These are phyloP conservation scores for Cryptosporidium baileyi DNA, from an alignment of 169 alveolate genomes.

Conservation along the genomic window DNA sequence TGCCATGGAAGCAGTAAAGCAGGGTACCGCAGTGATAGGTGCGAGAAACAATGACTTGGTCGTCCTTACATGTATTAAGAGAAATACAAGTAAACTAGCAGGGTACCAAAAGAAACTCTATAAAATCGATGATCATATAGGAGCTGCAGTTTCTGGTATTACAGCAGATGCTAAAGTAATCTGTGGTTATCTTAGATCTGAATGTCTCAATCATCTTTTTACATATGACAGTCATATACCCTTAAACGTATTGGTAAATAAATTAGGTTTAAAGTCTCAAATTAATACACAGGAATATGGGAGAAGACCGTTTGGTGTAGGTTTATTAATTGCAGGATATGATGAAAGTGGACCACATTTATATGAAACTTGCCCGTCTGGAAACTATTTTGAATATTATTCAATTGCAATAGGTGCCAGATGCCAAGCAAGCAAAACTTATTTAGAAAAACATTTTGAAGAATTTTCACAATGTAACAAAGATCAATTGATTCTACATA, in stretches of 20 bases:
- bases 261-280: constrained; percentile 90
- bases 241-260: constrained; percentile 88
- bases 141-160: constrained; percentile 96
- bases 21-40: constrained; percentile 84
- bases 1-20: constrained; percentile 97
- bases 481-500: constrained; percentile 84
- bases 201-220: constrained; percentile 93
- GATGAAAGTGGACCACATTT: constrained; percentile 90
- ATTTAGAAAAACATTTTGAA: constrained; percentile 92
- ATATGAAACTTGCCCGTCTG: constrained; percentile 95
- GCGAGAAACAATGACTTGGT: constrained; percentile 31
- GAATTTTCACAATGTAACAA: constrained; percentile 80
- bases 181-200: constrained; percentile 90
- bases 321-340: constrained; percentile 92
- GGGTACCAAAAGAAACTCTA: constrained; percentile 93
- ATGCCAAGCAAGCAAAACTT: constrained; percentile 96
- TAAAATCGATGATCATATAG: constrained; percentile 94
- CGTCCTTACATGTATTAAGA: constrained; percentile 66
- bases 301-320: constrained; percentile 99
- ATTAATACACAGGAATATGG: constrained; percentile 92
- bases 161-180: constrained; percentile 96
- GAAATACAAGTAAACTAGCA: constrained; percentile 91
- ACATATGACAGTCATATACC: constrained; percentile 91
- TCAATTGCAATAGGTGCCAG: constrained; percentile 97
- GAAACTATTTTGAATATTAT: constrained; percentile 93